These are phyloP conservation scores for Apophysomyces elegans DNA, from an alignment of 371 early-diverging fungal genomes.

Conservation along the genomic window DNA sequence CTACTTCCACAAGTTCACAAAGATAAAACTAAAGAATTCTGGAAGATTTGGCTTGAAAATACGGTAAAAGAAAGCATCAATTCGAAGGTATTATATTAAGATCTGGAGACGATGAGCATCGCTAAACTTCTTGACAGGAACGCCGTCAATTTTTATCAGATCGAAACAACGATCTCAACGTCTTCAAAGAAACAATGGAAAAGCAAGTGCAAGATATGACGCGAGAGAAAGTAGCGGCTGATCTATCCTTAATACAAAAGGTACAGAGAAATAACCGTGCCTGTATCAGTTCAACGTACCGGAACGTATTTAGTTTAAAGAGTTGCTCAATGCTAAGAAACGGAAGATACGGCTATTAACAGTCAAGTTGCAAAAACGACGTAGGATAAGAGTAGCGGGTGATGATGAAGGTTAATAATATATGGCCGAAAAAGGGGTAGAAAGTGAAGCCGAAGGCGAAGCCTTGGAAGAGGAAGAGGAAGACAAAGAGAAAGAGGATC, in stretches of 20 bases:
- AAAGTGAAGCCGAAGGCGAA: no score
- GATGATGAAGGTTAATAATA: no score
- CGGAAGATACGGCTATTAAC: conserved; percentile 13
- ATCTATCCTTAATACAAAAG: conserved; percentile 15
- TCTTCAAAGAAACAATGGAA: conserved; percentile 12
- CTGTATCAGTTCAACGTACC: background rate
- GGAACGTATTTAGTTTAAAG: conserved; percentile 9
- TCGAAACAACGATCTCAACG: conserved; percentile 17
- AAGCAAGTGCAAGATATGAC: conserved; percentile 12
- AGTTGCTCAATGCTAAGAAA: conserved; percentile 20
- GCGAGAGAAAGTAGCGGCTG: conserved; percentile 18
- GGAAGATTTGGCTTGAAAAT: conserved; percentile 16
- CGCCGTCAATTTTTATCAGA: conserved; percentile 6
- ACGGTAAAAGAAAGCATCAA: conserved; percentile 10
- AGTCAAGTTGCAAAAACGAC: conserved; percentile 10
- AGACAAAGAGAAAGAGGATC: background rate
- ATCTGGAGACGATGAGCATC: background rate
- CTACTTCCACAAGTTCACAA: conserved; percentile 1
- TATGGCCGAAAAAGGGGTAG: no score
- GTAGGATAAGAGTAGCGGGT: background rate
- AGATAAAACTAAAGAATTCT: conserved; percentile 2
- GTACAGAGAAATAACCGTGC: background rate
- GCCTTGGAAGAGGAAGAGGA: background rate
- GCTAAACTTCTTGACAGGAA: background rate
- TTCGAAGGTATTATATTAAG: conserved; percentile 6